A percentile compares a stretch with the other conserved stretches of the same genome.
Evolutionary conservation across 2,329 filamentous ascomycete species (phyloP).

Genomic region (Chalara sp.): DNA sequence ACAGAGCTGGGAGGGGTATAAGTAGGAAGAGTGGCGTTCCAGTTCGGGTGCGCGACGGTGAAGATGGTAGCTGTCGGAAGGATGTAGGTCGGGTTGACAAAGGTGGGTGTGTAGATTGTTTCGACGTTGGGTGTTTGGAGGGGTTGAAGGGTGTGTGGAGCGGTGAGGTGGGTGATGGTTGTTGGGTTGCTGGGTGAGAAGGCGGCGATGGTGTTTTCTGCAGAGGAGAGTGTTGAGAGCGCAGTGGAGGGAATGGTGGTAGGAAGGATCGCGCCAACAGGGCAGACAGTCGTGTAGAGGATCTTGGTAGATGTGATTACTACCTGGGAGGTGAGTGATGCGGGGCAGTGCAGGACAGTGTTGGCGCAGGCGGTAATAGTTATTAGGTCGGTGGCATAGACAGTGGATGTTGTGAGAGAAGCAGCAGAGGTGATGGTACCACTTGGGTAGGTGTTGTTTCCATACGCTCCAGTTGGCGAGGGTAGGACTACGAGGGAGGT

Average conservation of each 20-base stretch:
- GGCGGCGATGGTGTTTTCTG: background rate
- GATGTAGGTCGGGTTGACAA: constrained; percentile 8
- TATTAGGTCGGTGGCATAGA: constrained; percentile 8
- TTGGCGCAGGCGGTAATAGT: constrained; percentile 12
- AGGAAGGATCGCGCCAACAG: constrained; percentile 3
- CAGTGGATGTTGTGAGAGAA: constrained; percentile 12
- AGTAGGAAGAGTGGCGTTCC: constrained; percentile 4
- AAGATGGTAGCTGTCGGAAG: constrained; percentile 10
- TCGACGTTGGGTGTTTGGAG: constrained; percentile 3
- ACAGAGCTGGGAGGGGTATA: background rate
- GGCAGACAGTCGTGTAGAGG: constrained; percentile 14
- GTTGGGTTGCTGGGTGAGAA: background rate
- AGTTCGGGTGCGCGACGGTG: constrained; percentile 8
- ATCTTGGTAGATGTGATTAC: constrained; percentile 11
- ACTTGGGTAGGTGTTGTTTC: background rate
- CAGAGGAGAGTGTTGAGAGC: background rate
- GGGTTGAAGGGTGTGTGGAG: constrained; percentile 5
- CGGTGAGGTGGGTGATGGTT: background rate
- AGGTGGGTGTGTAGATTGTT: constrained; percentile 10
- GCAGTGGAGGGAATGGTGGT: background rate
- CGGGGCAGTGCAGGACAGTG: constrained; percentile 14
- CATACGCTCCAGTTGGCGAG: background rate
- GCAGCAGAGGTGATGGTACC: constrained; percentile 8
- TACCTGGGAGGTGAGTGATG: constrained; percentile 1
- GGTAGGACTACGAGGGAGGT: background rate